These are phyloP conservation scores for Puccinia hordei DNA, from an alignment of 1,284 basidiomycete species.

Conservation along the genomic window DNA sequence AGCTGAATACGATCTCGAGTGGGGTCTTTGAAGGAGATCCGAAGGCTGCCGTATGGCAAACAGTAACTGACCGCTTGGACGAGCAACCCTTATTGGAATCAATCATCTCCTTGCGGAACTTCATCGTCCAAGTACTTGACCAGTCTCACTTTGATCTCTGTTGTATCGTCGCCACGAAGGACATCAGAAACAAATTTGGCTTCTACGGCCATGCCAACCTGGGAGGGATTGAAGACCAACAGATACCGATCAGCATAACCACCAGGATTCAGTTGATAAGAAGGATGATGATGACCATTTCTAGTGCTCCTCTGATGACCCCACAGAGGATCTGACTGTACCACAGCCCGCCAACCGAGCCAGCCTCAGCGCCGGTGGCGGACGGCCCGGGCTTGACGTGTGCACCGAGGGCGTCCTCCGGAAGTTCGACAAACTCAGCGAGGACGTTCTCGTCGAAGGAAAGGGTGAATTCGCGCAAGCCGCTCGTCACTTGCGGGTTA, in stretches of 20 bases:
- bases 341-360: slow-evolving; percentile 77
- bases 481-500: slow-evolving; percentile 59
- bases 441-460: slow-evolving; percentile 94
- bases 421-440: slow-evolving; percentile 95
- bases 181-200: slow-evolving; percentile 86
- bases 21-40: background rate
- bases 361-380: background rate
- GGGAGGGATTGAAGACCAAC: slow-evolving; percentile 35
- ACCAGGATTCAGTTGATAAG: background rate
- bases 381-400: slow-evolving; percentile 4
- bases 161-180: slow-evolving; percentile 87
- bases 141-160: slow-evolving; percentile 87
- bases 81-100: slow-evolving; percentile 4
- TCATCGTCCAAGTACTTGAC: slow-evolving; percentile 94
- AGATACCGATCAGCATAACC: background rate
- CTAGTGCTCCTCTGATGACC: slow-evolving; percentile 85
- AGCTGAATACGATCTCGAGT: background rate
- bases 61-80: background rate
- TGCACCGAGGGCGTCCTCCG: slow-evolving; percentile 75
- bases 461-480: slow-evolving; percentile 69
- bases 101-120: slow-evolving; percentile 61
- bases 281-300: slow-evolving; percentile 78
- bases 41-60: background rate
- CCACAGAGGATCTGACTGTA: slow-evolving; percentile 95
- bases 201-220: slow-evolving; percentile 97